Evolutionary conservation across 345 rosid genomes (phyloP).

Genomic region (Salix viminalis): DNA sequence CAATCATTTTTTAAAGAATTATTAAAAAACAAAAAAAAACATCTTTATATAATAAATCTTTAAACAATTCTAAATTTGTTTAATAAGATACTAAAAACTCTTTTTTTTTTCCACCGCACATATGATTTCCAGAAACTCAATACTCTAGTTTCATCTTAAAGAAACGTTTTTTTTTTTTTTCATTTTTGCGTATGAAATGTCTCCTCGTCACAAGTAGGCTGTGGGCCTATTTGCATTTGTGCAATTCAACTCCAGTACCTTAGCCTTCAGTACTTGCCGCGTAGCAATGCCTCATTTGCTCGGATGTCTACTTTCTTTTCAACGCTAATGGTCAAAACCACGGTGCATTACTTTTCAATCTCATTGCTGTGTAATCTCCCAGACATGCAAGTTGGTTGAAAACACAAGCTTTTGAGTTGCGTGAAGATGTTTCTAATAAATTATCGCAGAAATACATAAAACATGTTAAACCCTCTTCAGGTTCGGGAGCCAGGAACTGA

Average conservation of each 20-base stretch:
- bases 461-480: background rate
- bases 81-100: no score
- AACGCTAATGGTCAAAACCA: no score
- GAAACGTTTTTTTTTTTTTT: background rate
- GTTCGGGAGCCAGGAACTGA: background rate
- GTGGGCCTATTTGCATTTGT: no score
- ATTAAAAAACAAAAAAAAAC: no score
- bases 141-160: background rate
- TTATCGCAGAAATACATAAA: background rate
- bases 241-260: no score
- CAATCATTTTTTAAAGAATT: no score
- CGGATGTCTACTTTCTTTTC: no score
- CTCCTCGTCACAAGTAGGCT: background rate
- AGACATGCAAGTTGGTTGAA: background rate
- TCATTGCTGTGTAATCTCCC: background rate
- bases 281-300: background rate
- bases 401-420: background rate
- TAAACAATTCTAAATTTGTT: no score
- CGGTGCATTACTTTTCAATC: background rate
- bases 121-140: background rate
- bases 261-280: no score
- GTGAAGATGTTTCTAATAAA: background rate
- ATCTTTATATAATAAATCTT: no score
- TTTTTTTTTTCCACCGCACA: no score
- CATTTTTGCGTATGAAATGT: background rate